Evolutionary conservation across 108 stramenopile genomes (phyloP).

Genomic region (Skeletonema costatum): DNA sequence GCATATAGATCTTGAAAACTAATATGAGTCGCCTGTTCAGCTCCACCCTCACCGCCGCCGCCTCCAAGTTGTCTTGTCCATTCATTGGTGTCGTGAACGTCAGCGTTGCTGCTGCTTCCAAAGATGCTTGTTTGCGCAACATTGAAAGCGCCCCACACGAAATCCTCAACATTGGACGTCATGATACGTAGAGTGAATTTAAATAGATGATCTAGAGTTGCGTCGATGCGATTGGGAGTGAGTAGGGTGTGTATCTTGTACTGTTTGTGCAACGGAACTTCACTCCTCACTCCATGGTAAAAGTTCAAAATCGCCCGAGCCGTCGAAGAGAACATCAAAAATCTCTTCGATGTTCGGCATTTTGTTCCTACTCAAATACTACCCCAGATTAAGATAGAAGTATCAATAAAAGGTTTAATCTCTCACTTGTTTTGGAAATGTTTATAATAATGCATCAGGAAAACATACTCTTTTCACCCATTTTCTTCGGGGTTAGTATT

Average conservation of each 20-base stretch:
- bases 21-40: constrained; percentile 59
- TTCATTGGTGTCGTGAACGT: not conserved
- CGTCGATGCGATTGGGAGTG: not conserved
- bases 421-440: too few species aligned
- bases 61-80: not conserved
- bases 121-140: not conserved
- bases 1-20: constrained; percentile 67
- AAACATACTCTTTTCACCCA: too few species aligned
- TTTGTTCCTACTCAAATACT: too few species aligned
- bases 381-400: too few species aligned
- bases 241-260: not conserved
- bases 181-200: not conserved
- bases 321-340: too few species aligned
- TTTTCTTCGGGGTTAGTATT: too few species aligned
- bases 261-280: too few species aligned
- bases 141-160: constrained; percentile 4
- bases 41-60: constrained; percentile 13
- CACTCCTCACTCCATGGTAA: too few species aligned
- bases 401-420: too few species aligned
- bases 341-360: too few species aligned
- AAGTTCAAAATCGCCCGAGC: too few species aligned
- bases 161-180: not conserved
- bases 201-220: not conserved
- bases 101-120: not conserved
- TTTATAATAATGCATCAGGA: too few species aligned